Evolutionary conservation across 179 eudicot species (phyloP), one percentile per base, ranked within the genome.

Genomic region (Actinidia arguta): DNA sequence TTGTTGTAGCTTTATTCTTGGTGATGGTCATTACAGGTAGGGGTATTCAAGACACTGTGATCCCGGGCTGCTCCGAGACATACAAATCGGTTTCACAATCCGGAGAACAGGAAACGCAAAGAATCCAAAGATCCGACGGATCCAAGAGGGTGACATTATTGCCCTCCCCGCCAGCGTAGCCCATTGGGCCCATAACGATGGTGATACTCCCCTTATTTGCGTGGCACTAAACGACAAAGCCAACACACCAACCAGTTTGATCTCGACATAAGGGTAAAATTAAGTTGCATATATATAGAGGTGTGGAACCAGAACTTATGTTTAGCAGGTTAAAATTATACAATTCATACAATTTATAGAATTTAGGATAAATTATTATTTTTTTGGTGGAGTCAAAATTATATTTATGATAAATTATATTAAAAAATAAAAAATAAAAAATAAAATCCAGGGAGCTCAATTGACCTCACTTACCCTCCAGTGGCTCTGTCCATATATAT

Each of bases 211-310:
- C 5, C 73, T 87, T 6, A 63, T 76, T 0, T 31, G 50, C 2
- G 75, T 87, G 9, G 24, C 62, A 12, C 78, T 87, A 46, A 78
- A 73, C 36, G 89, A 87, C 67, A 22, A 79, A 8, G 74, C 85
- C 78, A 84, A 84, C 64, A 59, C 4, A 79, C 69, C 44, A 87
- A 87, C 82, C 89, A 87, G 50, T 85, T 87, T 64, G 89, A 84
- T 61, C 76, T 48, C 52, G 48, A 64, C 31, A 22, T 47, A 52
- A 82, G 85, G 83, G 85, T 86, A 82, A 51, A 39, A 8, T 62
- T 22, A 6, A 11, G n/a, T n/a, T n/a, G n/a, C n/a, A n/a, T n/a
- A n/a, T n/a, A n/a, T n/a, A n/a, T n/a, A n/a, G n/a, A n/a, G n/a
- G n/a, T n/a, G n/a, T n/a, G n/a, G n/a, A n/a, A n/a, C n/a, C n/a